phyloP scores from a whole-genome alignment of 1,284 basidiomycete species.

The Pseudozyma thailandica region DNA sequence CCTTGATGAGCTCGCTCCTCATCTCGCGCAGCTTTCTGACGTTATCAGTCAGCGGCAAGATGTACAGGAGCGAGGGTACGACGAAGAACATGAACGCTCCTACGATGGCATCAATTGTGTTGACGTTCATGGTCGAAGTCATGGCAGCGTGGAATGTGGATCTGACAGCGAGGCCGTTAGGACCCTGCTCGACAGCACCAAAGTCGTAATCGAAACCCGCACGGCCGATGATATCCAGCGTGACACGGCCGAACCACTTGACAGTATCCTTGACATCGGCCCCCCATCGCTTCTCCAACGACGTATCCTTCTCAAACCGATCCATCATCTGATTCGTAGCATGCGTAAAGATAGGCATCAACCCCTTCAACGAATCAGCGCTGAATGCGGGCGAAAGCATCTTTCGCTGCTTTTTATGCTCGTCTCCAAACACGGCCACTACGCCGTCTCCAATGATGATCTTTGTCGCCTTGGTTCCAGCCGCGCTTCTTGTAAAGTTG shows the following conservation, averaged over 20 bases:
- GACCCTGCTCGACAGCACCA: slow-evolving; percentile 47
- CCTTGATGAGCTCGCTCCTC: slow-evolving; percentile 39
- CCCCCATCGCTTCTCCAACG: slow-evolving; percentile 38
- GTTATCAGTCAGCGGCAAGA: slow-evolving; percentile 46
- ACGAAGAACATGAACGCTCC: slow-evolving; percentile 52
- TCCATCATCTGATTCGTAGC: slow-evolving; percentile 47
- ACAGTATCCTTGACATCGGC: slow-evolving; percentile 29
- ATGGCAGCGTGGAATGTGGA: slow-evolving; percentile 49
- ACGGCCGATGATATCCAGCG: slow-evolving; percentile 50
- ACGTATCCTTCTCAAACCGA: slow-evolving; percentile 30
- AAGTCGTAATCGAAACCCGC: slow-evolving; percentile 55
- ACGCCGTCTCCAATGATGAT: slow-evolving; percentile 48
- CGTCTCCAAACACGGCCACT: slow-evolving; percentile 44
- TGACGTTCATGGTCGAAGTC: slow-evolving; percentile 50
- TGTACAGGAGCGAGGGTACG: slow-evolving; percentile 43
- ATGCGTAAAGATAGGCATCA: slow-evolving; percentile 41
- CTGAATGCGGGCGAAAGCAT: slow-evolving; percentile 47
- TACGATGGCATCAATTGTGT: slow-evolving; percentile 38
- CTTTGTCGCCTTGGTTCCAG: slow-evolving; percentile 49
- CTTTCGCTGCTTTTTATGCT: slow-evolving; percentile 42
- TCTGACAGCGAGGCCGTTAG: slow-evolving; percentile 42
- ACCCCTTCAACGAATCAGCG: slow-evolving; percentile 32
- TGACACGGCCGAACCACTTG: slow-evolving; percentile 48
- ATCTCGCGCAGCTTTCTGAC: slow-evolving; percentile 47
- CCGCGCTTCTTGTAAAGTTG: slow-evolving; percentile 32